Conservation (phyloP, 208 protist genomes). For the Angomonas deanei region DNA sequence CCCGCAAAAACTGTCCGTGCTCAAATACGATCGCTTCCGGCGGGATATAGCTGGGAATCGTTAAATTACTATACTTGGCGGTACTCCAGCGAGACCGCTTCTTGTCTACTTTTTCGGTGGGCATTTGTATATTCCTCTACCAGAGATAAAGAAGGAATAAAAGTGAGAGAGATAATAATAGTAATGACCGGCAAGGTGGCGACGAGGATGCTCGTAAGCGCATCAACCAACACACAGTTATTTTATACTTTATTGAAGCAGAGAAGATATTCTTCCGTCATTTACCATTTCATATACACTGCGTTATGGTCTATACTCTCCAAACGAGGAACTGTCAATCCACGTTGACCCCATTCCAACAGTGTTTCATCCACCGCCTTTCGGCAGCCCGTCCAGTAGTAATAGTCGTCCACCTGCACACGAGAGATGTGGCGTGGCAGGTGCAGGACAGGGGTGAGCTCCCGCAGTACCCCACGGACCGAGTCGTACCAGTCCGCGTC, state of each 20-base stretch:
- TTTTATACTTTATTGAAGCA: too few relatives aligned
- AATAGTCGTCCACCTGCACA: conserved; percentile 81
- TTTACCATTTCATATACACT: not conserved
- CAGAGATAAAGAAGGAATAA: not conserved
- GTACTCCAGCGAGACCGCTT: conserved; percentile 70
- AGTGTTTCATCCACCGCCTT: conserved; percentile 60
- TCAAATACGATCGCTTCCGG: conserved; percentile 74
- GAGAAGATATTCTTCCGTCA: too few relatives aligned
- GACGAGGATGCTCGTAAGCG: too few relatives aligned
- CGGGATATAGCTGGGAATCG: conserved; percentile 82
- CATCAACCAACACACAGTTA: too few relatives aligned
- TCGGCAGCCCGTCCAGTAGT: conserved; percentile 68
- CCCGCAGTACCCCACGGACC: conserved; percentile 28
- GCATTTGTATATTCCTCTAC: conserved; percentile 3
- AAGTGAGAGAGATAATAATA: not conserved
- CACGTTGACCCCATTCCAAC: not conserved
- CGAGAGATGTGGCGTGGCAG: not conserved
- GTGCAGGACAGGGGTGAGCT: not conserved
- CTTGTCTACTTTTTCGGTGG: conserved; percentile 15
- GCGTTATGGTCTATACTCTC: not conserved
- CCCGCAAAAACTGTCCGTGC: conserved; percentile 77
- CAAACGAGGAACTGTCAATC: not conserved
- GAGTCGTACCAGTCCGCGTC: conserved; percentile 84
- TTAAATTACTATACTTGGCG: conserved; percentile 69
- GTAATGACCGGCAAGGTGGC: too few relatives aligned